These are phyloP conservation scores for Fusarium clavum DNA, from an alignment of 2,329 filamentous ascomycete genomes.

Conservation along the genomic window DNA sequence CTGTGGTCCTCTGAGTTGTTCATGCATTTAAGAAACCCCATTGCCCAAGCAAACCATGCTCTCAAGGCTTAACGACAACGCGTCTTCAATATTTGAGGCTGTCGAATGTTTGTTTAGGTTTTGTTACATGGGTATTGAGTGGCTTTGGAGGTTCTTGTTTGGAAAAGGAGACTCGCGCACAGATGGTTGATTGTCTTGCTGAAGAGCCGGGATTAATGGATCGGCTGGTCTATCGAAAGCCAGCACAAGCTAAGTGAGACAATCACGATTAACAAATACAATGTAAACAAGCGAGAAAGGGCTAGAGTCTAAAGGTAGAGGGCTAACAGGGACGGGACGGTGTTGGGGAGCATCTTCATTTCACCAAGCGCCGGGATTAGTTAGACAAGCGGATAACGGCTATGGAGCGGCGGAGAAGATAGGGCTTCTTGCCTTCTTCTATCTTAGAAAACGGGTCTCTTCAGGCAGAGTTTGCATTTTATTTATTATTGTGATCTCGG, in stretches of 20 bases:
- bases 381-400: constrained; percentile 27
- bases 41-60: background rate
- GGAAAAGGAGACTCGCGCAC: constrained; percentile 23
- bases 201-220: constrained; percentile 21
- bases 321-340: constrained; percentile 25
- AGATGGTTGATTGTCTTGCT: constrained; percentile 6
- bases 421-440: constrained; percentile 9
- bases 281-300: constrained; percentile 5
- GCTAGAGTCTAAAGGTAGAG: constrained; percentile 11
- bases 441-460: constrained; percentile 11
- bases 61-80: background rate
- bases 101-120: constrained; percentile 8
- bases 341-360: constrained; percentile 44
- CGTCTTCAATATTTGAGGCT: constrained; percentile 6
- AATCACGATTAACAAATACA: constrained; percentile 35
- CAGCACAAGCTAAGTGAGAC: constrained; percentile 27
- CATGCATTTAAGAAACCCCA: constrained; percentile 2
- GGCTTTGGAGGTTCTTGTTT: background rate
- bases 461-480: constrained; percentile 27
- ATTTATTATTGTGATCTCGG: constrained; percentile 5
- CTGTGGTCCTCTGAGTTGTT: constrained; percentile 13
- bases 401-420: background rate
- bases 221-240: constrained; percentile 25
- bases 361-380: constrained; percentile 36
- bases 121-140: constrained; percentile 1